Percentiles rank a stretch among this genome's conserved stretches.
These are phyloP conservation scores for Camelina sativa DNA, from an alignment of 345 rosid genomes.

Conservation along the genomic window DNA sequence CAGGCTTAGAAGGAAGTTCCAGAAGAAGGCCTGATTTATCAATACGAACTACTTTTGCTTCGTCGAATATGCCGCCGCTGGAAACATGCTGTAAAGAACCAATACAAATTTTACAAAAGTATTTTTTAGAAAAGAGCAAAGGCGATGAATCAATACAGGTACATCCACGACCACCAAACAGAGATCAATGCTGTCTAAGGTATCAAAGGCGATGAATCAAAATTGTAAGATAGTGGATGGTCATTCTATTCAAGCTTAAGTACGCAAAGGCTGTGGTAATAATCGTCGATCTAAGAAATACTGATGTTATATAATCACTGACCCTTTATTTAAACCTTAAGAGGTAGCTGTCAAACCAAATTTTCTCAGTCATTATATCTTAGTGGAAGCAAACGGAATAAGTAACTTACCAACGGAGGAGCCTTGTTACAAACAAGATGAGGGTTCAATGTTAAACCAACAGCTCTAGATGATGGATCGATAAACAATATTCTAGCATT, in stretches of 20 bases:
- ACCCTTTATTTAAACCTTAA: conserved; percentile 9
- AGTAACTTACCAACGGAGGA: conserved; percentile 74
- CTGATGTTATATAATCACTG: not conserved
- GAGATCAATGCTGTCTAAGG: conserved; percentile 22
- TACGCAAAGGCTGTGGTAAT: not conserved
- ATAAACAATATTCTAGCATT: conserved; percentile 87
- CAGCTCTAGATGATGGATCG: conserved; percentile 93
- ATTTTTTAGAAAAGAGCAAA: conserved; percentile 1
- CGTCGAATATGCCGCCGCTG: conserved; percentile 80
- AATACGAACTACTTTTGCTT: conserved; percentile 81
- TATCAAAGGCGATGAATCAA: conserved; percentile 17
- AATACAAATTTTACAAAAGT: conserved; percentile 20
- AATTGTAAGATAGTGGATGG: conserved; percentile 7
- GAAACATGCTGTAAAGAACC: conserved; percentile 65
- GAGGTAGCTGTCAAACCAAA: conserved; percentile 22
- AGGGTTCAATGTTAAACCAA: conserved; percentile 91
- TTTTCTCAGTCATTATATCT: not conserved
- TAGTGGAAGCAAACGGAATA: conserved; percentile 17
- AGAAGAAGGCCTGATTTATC: conserved; percentile 88
- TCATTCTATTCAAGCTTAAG: conserved; percentile 24
- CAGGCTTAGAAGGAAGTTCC: conserved; percentile 75
- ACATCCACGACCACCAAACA: conserved; percentile 20
- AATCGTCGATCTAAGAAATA: conserved; percentile 6
- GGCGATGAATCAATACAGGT: not conserved
- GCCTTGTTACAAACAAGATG: conserved; percentile 75